Evolutionary conservation across 1,139 yeast species (phyloP).

Genomic region (Lodderomyces theae): DNA sequence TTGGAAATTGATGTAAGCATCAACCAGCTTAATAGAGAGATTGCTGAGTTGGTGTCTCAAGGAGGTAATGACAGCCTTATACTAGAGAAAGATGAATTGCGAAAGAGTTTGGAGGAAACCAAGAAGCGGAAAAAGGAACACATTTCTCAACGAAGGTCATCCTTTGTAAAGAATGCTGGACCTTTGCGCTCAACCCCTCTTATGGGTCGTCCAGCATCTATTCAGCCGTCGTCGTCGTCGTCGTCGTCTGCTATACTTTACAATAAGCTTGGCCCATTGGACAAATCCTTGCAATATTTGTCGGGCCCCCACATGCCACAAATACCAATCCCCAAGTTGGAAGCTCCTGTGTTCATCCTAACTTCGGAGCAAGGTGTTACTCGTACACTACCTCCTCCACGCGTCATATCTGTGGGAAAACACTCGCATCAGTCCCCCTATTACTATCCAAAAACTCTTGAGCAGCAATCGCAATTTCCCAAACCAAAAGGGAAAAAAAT

Average conservation of each 20-base stretch:
- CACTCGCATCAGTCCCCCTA: constrained; percentile 25
- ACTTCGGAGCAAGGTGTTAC: constrained; percentile 19
- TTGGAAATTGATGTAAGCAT: constrained; percentile 26
- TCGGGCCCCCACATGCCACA: constrained; percentile 24
- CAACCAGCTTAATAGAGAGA: constrained; percentile 38
- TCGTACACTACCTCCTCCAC: constrained; percentile 18
- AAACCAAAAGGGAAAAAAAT: constrained; percentile 43
- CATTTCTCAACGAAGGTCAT: constrained; percentile 16
- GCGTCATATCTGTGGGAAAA: constrained; percentile 28
- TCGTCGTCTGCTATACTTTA: constrained; percentile 28
- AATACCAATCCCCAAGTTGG: constrained; percentile 40
- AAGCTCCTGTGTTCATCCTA: constrained; percentile 32
- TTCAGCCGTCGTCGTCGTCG: constrained; percentile 48
- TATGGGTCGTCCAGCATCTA: constrained; percentile 47
- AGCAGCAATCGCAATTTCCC: constrained; percentile 37
- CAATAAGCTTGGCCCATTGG: constrained; percentile 10
- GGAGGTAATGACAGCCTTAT: constrained; percentile 32
- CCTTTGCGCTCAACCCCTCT: constrained; percentile 26
- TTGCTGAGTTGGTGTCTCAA: constrained; percentile 39
- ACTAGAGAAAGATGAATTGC: constrained; percentile 24
- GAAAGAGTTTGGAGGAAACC: constrained; percentile 23
- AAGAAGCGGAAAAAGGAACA: constrained; percentile 22
- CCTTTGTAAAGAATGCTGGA: constrained; percentile 10
- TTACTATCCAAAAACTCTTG: constrained; percentile 34
- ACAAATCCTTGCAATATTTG: constrained; percentile 8